phyloP scores from a whole-genome alignment of 2,329 filamentous ascomycete species.

The Trichoderma sp. region DNA sequence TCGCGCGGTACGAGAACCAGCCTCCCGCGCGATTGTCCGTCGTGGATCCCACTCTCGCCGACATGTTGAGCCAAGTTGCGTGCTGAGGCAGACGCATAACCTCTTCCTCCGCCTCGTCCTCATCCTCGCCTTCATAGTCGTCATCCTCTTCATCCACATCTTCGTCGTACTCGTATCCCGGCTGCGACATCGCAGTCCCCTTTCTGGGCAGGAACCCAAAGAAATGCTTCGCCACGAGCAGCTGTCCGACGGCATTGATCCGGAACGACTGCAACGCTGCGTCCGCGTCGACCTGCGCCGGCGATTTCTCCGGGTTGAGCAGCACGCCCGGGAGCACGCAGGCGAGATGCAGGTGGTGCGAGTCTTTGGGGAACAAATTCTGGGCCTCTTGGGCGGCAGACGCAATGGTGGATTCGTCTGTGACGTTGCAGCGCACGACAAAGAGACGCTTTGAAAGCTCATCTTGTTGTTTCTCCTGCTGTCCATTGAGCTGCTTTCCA shows the following conservation, averaged over 20 bases:
- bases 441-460: slow-evolving; percentile 36
- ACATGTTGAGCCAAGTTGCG: slow-evolving; percentile 71
- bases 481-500: not conserved
- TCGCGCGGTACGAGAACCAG: slow-evolving; percentile 78
- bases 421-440: slow-evolving; percentile 44
- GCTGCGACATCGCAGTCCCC: slow-evolving; percentile 31
- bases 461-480: not conserved
- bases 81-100: slow-evolving; percentile 42
- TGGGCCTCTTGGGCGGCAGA: slow-evolving; percentile 52
- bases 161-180: not conserved
- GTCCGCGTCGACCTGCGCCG: slow-evolving; percentile 59
- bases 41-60: slow-evolving; percentile 73
- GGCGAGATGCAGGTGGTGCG: slow-evolving; percentile 63
- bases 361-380: slow-evolving; percentile 48
- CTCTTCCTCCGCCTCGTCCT: not conserved
- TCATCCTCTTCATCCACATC: not conserved
- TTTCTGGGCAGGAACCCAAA: slow-evolving; percentile 64
- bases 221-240: slow-evolving; percentile 77
- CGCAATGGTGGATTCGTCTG: slow-evolving; percentile 60
- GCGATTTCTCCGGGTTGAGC: slow-evolving; percentile 65
- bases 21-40: slow-evolving; percentile 71
- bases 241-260: slow-evolving; percentile 70
- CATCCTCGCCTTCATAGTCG: not conserved
- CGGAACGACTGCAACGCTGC: slow-evolving; percentile 65
- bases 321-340: slow-evolving; percentile 71